Conservation (phyloP, 2,329 filamentous ascomycete species). For the Exophiala alcalophila region DNA sequence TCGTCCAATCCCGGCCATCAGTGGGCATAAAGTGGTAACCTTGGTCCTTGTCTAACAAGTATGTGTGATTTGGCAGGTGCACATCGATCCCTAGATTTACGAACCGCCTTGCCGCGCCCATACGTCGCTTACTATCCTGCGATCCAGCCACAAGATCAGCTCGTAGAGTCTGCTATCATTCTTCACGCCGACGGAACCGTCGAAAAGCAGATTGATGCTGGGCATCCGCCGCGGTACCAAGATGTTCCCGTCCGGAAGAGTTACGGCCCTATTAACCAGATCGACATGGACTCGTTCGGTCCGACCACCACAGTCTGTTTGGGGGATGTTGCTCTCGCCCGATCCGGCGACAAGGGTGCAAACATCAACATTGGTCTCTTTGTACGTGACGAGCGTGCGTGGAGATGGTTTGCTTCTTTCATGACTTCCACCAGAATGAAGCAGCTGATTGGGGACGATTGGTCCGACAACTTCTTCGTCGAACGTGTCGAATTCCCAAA, state of each 20-base stretch:
- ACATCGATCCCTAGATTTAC: slow-evolving; percentile 43
- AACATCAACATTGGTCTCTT: slow-evolving; percentile 45
- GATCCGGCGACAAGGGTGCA: slow-evolving; percentile 43
- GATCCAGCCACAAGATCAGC: slow-evolving; percentile 32
- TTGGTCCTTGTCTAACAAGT: neutral
- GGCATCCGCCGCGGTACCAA: slow-evolving; percentile 23
- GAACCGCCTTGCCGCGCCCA: slow-evolving; percentile 40
- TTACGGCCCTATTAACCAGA: slow-evolving; percentile 1
- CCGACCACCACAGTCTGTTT: slow-evolving; percentile 36
- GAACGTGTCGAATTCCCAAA: slow-evolving; percentile 49
- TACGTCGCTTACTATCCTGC: slow-evolving; percentile 46
- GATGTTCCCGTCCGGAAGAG: slow-evolving; percentile 23
- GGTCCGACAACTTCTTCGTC: slow-evolving; percentile 41
- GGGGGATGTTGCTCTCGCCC: slow-evolving; percentile 44
- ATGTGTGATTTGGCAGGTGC: slow-evolving; percentile 27
- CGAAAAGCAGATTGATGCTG: slow-evolving; percentile 25
- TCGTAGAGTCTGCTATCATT: slow-evolving; percentile 33
- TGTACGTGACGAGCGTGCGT: slow-evolving; percentile 29
- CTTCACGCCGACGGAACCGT: slow-evolving; percentile 27
- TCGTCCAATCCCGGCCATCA: neutral
- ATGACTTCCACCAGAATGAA: slow-evolving; percentile 41
- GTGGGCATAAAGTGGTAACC: too few species aligned
- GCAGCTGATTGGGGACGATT: slow-evolving; percentile 45
- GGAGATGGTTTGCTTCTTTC: slow-evolving; percentile 40
- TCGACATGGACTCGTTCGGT: slow-evolving; percentile 29